phyloP scores from a whole-genome alignment of 495 filamentous ascomycete genomes.

The Monascus purpureus region DNA sequence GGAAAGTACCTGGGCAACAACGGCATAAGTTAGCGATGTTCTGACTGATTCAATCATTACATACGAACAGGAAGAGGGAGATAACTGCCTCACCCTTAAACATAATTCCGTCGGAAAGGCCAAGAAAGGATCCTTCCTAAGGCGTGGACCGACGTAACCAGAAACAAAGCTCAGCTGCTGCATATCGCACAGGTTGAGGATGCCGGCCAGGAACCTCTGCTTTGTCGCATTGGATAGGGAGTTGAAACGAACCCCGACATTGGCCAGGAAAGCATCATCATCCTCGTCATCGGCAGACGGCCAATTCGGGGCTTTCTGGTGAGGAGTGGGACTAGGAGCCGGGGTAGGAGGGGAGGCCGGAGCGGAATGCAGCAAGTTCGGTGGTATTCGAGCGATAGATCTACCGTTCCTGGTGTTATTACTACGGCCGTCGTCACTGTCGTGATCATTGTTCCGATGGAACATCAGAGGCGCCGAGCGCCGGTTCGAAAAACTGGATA shows the following conservation, averaged over 20 bases:
- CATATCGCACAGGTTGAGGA: slow-evolving; percentile 84
- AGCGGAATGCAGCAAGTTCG: slow-evolving; percentile 48
- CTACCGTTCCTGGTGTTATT: background rate
- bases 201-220: slow-evolving; percentile 57
- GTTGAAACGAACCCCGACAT: slow-evolving; percentile 41
- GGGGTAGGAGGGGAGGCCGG: slow-evolving; percentile 57
- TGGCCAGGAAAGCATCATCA: slow-evolving; percentile 39
- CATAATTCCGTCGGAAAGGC: slow-evolving; percentile 85
- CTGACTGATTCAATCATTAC: too few relatives aligned
- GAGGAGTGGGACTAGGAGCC: slow-evolving; percentile 52
- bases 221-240: slow-evolving; percentile 40
- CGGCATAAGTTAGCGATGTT: too few relatives aligned
- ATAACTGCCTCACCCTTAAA: slow-evolving; percentile 47
- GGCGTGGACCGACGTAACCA: slow-evolving; percentile 75
- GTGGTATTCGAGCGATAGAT: slow-evolving; percentile 34
- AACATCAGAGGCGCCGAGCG: slow-evolving; percentile 38
- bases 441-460: slow-evolving; percentile 37
- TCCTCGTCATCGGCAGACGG: slow-evolving; percentile 37
- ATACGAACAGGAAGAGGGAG: slow-evolving; percentile 2
- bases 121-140: slow-evolving; percentile 92
- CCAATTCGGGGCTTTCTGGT: slow-evolving; percentile 45
- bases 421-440: too few relatives aligned
- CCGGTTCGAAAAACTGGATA: slow-evolving; percentile 19
- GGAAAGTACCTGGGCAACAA: slow-evolving; percentile 54
- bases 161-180: slow-evolving; percentile 91